Evolutionary conservation across 768 basidiomycete species (phyloP), one percentile per base, ranked within the genome.

Genomic region (Lentinula sp.): DNA sequence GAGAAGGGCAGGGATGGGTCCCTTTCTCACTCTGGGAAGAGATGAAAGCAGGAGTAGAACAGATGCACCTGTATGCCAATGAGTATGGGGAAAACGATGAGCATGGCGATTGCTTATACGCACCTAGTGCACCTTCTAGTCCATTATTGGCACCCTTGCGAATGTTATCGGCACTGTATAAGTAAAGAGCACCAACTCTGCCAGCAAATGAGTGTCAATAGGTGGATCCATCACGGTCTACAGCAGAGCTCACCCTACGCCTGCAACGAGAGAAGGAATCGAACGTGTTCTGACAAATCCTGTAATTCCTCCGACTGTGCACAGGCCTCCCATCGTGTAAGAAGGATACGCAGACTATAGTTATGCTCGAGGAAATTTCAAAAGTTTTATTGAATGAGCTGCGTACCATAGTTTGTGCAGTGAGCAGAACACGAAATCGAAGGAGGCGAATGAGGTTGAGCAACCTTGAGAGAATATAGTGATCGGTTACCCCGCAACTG

Each of bases 211-310:
- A 45, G n/a, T 0, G 13, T 18, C 10, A 39, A 5, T 18, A 54
- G 21, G 34, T 13, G 4, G 40, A 34, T 65, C 23, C 23, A 35
- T 18, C 28, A 46, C 39, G 58, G 35, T 3, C 21, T 13, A 42
- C 13, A 51, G 68, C 85, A 46, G 5, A 54, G 37, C 53, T 54
- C 66, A 93, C 91, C 87, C 79, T 48, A 91, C 81, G 42, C 92
- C 92, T 61, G 92, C 92, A 18, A 93, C 84, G 45, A 94, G 71
- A 11, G 93, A 93, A 5, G 92, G 93, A 34, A 93, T 76, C 35
- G 91, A 93, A 23, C 86, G 82, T 62, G 86, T 89, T 65, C 83
- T 78, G 6, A 76, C 83, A 63, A 84, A 91, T 34, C 89, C 92
- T 46, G 86, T 84, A 45, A 89, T 61, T 23, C 92, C 92, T 11